Conservation (phyloP, 2,329 filamentous ascomycete species). For the Juglanconis sp. region DNA sequence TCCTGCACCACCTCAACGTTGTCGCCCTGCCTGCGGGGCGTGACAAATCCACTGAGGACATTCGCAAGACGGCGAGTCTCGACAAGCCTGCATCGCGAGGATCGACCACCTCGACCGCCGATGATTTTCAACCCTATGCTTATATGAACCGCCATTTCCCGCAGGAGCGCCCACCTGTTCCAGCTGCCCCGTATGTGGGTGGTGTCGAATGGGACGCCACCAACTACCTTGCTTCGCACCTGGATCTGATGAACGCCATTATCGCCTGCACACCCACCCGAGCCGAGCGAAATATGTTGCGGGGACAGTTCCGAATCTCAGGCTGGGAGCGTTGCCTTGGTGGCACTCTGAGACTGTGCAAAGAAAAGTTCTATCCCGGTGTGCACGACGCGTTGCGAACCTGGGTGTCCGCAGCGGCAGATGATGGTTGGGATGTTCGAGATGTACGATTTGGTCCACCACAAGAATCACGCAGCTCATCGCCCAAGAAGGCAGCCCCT, state of each 20-base stretch:
- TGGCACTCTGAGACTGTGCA: constrained; percentile 80
- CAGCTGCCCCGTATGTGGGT: constrained; percentile 91
- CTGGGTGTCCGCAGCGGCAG: constrained; percentile 83
- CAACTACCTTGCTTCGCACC: constrained; percentile 88
- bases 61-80: constrained; percentile 21
- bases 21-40: constrained; percentile 57
- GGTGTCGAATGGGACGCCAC: constrained; percentile 99
- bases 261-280: constrained; percentile 72
- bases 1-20: constrained; percentile 89
- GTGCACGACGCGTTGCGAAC: constrained; percentile 86
- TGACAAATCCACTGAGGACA: constrained; percentile 32
- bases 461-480: constrained; percentile 38
- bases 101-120: constrained; percentile 23
- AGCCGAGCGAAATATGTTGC: constrained; percentile 71
- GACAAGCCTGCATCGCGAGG: constrained; percentile 17
- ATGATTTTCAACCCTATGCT: constrained; percentile 34
- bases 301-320: constrained; percentile 74
- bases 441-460: constrained; percentile 74
- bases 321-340: constrained; percentile 92
- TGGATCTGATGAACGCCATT: constrained; percentile 90
- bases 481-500: constrained; percentile 40
- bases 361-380: constrained; percentile 93
- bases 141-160: constrained; percentile 77
- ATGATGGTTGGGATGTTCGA: constrained; percentile 83
- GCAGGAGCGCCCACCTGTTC: constrained; percentile 80